phyloP scores from a whole-genome alignment of 108 stramenopile genomes.

The Pelagomonas calceolata region DNA sequence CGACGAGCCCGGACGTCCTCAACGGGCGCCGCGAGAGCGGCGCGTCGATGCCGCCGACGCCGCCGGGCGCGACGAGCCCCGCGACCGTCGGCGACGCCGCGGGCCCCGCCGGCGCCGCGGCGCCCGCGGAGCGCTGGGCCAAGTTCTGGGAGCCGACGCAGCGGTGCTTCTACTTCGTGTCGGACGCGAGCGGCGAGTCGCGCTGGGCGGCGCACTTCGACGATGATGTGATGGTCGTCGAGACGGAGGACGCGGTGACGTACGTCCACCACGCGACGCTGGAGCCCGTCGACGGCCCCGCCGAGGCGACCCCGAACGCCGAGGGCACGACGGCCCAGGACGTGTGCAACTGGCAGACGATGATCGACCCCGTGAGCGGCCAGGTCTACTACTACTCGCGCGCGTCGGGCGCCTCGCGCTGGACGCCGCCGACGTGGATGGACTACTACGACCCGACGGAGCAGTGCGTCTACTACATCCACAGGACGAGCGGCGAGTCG shows the following conservation, averaged over 20 bases:
- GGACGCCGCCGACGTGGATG: neutral
- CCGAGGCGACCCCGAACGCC: too few species aligned
- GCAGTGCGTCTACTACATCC: neutral
- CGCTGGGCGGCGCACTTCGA: conserved; percentile 1
- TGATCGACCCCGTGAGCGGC: neutral
- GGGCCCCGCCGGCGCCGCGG: too few species aligned
- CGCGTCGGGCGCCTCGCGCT: neutral
- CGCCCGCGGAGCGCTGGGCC: neutral
- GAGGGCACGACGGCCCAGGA: too few species aligned
- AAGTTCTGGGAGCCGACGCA: conserved; percentile 1
- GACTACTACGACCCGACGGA: neutral
- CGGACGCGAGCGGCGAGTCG: neutral
- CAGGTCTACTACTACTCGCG: neutral
- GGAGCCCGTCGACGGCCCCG: too few species aligned
- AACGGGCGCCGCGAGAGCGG: too few species aligned
- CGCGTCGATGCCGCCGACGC: too few species aligned
- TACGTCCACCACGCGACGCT: neutral
- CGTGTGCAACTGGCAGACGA: neutral
- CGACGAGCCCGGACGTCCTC: too few species aligned
- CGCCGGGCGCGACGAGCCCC: too few species aligned
- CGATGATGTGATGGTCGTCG: conserved; percentile 1
- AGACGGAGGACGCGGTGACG: neutral
- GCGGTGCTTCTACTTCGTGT: neutral
- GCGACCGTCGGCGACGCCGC: too few species aligned
- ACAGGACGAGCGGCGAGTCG: neutral